Percentiles rank a stretch among this genome's conserved stretches.
phyloP scores from a whole-genome alignment of 345 rosid genomes.

The Arabidopsis thaliana region TAIR10.1 NC_003071.7:16628501-16629000 shows the following conservation, averaged over 20 bases:
- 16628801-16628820: slow-evolving; percentile 38
- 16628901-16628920: not conserved
- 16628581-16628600: slow-evolving; percentile 44
- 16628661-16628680: slow-evolving; percentile 98
- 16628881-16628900: not conserved
- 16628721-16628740: slow-evolving; percentile 97
- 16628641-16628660: slow-evolving; percentile 93
- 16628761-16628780: slow-evolving; percentile 67
- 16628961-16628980: slow-evolving; percentile 15
- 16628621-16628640: slow-evolving; percentile 93
- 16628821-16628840: slow-evolving; percentile 10
- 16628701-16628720: slow-evolving; percentile 85
- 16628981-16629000: slow-evolving; percentile 28
- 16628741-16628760: slow-evolving; percentile 86
- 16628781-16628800: slow-evolving; percentile 53
- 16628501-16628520: slow-evolving; percentile 97
- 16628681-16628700: slow-evolving; percentile 98
- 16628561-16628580: slow-evolving; percentile 12
- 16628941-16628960: not conserved
- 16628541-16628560: slow-evolving; percentile 17
- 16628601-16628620: slow-evolving; percentile 99
- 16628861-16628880: not conserved
- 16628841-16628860: slow-evolving; percentile 18
- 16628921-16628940: not conserved
- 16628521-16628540: slow-evolving; percentile 53